Conservation (phyloP, 306 rosid genomes). For the Prunus salicina region DNA sequence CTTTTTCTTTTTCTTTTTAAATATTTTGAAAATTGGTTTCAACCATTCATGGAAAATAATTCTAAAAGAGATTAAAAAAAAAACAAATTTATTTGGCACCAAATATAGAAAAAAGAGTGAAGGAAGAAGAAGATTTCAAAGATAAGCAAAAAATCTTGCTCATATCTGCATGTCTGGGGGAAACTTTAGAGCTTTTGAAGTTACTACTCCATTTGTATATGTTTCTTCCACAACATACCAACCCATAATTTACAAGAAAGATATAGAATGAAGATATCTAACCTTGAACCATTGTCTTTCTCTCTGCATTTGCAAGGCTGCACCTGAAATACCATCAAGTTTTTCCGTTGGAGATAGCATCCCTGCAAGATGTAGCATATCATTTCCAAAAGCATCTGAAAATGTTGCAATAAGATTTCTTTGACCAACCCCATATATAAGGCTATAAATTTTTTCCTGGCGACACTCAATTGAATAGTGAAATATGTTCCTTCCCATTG, state of each 20-base stretch:
- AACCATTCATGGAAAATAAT: too few relatives aligned
- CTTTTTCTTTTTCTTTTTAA: too few relatives aligned
- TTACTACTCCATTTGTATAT: too few relatives aligned
- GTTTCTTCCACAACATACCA: too few relatives aligned
- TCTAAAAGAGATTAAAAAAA: too few relatives aligned
- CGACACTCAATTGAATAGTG: not conserved
- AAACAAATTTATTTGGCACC: too few relatives aligned
- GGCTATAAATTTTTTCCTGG: constrained; percentile 12
- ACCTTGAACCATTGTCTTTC: constrained; percentile 13
- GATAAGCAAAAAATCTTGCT: too few relatives aligned
- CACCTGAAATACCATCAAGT: constrained; percentile 3
- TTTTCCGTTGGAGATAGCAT: not conserved
- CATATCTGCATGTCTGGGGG: too few relatives aligned
- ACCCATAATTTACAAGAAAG: not conserved
- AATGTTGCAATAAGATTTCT: not conserved
- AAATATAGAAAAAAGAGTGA: too few relatives aligned
- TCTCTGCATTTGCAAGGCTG: constrained; percentile 20
- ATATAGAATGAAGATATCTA: not conserved
- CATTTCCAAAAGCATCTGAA: not conserved
- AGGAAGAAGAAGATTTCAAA: too few relatives aligned
- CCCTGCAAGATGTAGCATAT: constrained; percentile 19
- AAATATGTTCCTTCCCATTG: not conserved
- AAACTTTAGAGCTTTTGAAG: too few relatives aligned
- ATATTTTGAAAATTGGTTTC: too few relatives aligned
- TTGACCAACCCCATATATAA: not conserved